These are phyloP conservation scores for Dipteronia dyeriana DNA, from an alignment of 345 rosid species.

Conservation along the genomic window DNA sequence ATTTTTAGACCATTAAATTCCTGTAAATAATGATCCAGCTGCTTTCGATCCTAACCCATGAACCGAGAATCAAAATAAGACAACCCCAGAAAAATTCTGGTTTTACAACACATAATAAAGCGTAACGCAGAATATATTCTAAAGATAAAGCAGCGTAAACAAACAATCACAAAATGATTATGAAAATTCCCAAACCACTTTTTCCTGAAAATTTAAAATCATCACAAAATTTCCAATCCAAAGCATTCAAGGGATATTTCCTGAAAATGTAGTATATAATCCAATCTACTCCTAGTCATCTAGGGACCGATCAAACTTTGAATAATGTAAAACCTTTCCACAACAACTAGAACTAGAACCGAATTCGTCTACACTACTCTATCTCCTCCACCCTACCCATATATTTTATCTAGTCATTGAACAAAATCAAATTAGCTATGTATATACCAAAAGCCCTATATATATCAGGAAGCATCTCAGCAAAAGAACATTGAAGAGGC, in stretches of 20 bases:
- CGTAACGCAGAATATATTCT: not conserved
- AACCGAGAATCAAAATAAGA: too few species aligned
- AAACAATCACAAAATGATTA: not conserved
- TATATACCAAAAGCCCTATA: constrained; percentile 21
- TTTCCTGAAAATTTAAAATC: not conserved
- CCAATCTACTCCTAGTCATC: not conserved
- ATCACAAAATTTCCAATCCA: not conserved
- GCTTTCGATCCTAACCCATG: too few species aligned
- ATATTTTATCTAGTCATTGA: not conserved
- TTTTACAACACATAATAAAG: not conserved
- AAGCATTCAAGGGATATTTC: not conserved
- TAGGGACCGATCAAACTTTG: not conserved
- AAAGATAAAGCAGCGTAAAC: not conserved
- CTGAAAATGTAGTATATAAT: not conserved
- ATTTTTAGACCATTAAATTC: not conserved
- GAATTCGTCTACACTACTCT: not conserved
- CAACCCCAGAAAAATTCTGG: not conserved
- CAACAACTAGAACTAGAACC: not conserved
- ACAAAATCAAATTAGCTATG: not conserved
- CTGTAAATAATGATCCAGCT: too few species aligned
- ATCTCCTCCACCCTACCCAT: not conserved
- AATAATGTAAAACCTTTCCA: not conserved
- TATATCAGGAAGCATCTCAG: constrained; percentile 37
- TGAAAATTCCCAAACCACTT: not conserved
- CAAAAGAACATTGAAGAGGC: constrained; percentile 84